phyloP scores from a whole-genome alignment of 2,329 filamentous ascomycete species.

The Orbilia javanica region DNA sequence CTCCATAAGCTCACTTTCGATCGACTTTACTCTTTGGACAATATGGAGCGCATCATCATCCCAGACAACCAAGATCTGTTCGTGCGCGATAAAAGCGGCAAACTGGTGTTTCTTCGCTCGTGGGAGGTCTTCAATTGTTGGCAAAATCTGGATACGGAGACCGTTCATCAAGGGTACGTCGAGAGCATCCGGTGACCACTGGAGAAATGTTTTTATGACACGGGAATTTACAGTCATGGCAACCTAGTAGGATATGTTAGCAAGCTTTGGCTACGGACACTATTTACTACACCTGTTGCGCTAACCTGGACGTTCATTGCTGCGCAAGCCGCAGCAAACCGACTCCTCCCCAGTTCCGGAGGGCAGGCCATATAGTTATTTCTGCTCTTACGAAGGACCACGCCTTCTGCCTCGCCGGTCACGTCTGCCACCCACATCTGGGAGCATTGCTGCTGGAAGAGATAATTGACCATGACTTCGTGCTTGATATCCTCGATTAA shows the following conservation, averaged over 20 bases:
- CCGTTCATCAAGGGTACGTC: constrained; percentile 82
- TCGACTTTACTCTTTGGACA: constrained; percentile 76
- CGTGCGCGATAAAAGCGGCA: constrained; percentile 80
- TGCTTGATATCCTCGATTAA: constrained; percentile 80
- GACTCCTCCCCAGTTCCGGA: constrained; percentile 73
- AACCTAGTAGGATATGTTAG: constrained; percentile 68
- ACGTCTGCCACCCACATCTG: constrained; percentile 78
- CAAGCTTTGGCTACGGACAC: neutral
- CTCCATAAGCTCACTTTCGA: constrained; percentile 82
- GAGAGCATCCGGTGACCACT: constrained; percentile 78
- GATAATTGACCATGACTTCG: constrained; percentile 85
- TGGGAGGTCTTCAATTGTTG: constrained; percentile 77
- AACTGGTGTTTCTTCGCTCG: constrained; percentile 82
- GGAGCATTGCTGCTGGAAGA: constrained; percentile 83
- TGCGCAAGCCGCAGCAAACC: constrained; percentile 75
- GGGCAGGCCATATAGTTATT: constrained; percentile 81
- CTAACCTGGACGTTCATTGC: constrained; percentile 79
- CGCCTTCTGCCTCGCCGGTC: constrained; percentile 77
- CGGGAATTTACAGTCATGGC: constrained; percentile 85
- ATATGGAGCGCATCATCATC: constrained; percentile 82
- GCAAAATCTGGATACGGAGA: constrained; percentile 80
- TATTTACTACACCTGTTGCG: constrained; percentile 14
- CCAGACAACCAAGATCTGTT: constrained; percentile 81
- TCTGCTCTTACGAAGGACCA: constrained; percentile 76
- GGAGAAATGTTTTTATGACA: constrained; percentile 81